Evolutionary conservation across 305 asterid species (phyloP), one percentile per base, ranked within the genome.

Genomic region (Plantago coronopus): DNA sequence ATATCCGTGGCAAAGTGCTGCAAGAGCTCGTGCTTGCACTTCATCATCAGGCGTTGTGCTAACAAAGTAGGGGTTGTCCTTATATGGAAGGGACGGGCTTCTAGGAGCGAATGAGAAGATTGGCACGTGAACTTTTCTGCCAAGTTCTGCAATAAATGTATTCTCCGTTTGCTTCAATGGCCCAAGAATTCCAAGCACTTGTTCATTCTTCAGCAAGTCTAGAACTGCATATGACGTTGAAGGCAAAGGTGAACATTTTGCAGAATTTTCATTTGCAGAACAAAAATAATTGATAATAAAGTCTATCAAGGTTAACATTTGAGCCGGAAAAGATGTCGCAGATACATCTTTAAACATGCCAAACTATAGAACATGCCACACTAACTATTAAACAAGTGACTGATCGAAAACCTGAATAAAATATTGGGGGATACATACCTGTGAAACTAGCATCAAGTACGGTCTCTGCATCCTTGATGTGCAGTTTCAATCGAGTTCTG

Each of bases 31-130:
- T 2, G 69, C 74, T 69, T 78, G 80, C 66, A 71, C 63, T 0
- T 70, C 31, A 61, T 78, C 80, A 62, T 78, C 86, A 6, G 66
- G 37, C 0, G 77, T 56, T 25, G 87, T 71, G 46, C 81, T 71
- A 17, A 83, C 44, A 42, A 64, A 51, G 76, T 70, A 78, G n/a
- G 46, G 66, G 44, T 70, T 78, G 9, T 27, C 45, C 1, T 46
- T n/a, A 37, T 65, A 13, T 2, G 74, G 51, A 49, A 58, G 50
- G 31, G 69, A 7, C 4, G 71, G 67, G 65, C 67, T 71, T 74
- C 71, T 72, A 4, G 77, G 61, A 4, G 79, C 71, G 62, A 80
- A 74, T 13, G 87, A 80, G 22, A 76, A 49, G 11, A 80, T 59
- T 8, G 83, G 87, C 17, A 80, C 66, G 3, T 25, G 72, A 64